These are phyloP conservation scores for Yarrowia sp. DNA, from an alignment of 805 yeast species.

Conservation along the genomic window DNA sequence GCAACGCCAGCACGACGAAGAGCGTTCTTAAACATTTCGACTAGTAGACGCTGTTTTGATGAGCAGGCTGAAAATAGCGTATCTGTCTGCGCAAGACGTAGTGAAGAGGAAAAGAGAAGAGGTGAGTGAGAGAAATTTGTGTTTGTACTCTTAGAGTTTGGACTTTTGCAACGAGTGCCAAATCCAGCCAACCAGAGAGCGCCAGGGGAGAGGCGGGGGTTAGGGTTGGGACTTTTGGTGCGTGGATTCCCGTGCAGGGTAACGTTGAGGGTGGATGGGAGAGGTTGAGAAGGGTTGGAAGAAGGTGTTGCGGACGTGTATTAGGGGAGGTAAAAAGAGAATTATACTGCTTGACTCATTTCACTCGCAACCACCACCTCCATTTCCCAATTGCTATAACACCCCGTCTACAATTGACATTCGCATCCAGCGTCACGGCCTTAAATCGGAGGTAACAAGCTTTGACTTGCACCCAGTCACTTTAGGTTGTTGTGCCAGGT, in stretches of 20 bases:
- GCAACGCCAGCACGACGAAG: conserved; percentile 40
- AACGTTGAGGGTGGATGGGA: background rate
- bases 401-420: background rate
- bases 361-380: too few relatives aligned
- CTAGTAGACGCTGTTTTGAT: conserved; percentile 40
- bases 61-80: conserved; percentile 40
- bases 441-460: conserved; percentile 37
- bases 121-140: conserved; percentile 39
- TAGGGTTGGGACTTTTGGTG: conserved; percentile 33
- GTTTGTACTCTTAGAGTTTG: conserved; percentile 38
- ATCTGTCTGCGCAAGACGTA: conserved; percentile 40
- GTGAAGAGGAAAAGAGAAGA: conserved; percentile 40
- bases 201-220: conserved; percentile 9
- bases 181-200: conserved; percentile 39
- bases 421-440: conserved; percentile 9
- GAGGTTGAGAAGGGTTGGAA: too few relatives aligned
- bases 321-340: too few relatives aligned
- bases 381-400: background rate
- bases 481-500: conserved; percentile 34
- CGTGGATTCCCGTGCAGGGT: conserved; percentile 37
- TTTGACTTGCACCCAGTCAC: conserved; percentile 24
- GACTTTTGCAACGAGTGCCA: conserved; percentile 33
- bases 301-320: background rate
- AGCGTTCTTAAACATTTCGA: conserved; percentile 40
- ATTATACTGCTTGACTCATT: too few relatives aligned